Evolutionary conservation across 305 asterid species (phyloP).

Genomic region (Solanum hybrid): DNA sequence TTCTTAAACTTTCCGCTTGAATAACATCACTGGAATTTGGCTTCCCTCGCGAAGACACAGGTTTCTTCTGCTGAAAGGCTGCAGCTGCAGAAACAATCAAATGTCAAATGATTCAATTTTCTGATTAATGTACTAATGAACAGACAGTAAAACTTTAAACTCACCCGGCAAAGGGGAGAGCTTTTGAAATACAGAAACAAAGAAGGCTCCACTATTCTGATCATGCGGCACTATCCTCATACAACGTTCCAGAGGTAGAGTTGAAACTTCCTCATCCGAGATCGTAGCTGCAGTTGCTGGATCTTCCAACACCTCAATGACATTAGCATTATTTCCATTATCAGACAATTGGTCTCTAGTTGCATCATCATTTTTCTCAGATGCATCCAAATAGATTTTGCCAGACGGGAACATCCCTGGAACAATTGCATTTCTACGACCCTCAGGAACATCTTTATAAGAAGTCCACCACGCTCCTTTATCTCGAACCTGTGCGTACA

Average conservation of each 20-base stretch:
- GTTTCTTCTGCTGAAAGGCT: constrained; percentile 34
- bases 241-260: constrained; percentile 71
- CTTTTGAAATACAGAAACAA: constrained; percentile 81
- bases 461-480: constrained; percentile 68
- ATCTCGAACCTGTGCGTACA: constrained; percentile 62
- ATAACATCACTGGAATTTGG: constrained; percentile 14
- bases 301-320: constrained; percentile 16
- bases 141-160: not conserved
- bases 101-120: not conserved
- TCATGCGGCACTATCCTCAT: constrained; percentile 99
- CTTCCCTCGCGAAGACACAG: constrained; percentile 20
- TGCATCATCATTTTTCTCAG: constrained; percentile 31
- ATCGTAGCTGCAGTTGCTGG: constrained; percentile 18
- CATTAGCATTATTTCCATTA: constrained; percentile 22
- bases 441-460: constrained; percentile 51
- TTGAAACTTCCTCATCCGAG: constrained; percentile 60
- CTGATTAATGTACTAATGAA: not conserved
- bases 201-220: constrained; percentile 95
- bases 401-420: constrained; percentile 97
- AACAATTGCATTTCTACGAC: constrained; percentile 47
- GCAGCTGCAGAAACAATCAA: constrained; percentile 24
- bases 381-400: constrained; percentile 33
- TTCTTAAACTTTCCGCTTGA: constrained; percentile 23
- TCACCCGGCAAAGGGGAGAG: constrained; percentile 53
- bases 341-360: constrained; percentile 16